Evolutionary conservation across 306 rosid genomes (phyloP).

Genomic region (Rosa multiflora): DNA sequence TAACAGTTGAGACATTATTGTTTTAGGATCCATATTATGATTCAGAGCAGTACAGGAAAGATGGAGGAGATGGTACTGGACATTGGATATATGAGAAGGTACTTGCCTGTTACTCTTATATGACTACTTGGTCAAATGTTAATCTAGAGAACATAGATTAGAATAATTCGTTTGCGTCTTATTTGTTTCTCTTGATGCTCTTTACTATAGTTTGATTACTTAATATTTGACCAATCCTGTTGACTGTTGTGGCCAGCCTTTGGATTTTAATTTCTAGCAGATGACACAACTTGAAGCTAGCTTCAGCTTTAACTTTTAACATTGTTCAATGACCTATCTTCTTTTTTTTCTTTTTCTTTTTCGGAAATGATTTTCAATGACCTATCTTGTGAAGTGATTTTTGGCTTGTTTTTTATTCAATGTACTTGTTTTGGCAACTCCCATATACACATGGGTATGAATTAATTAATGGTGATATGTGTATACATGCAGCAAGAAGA

Average conservation of each 20-base stretch:
- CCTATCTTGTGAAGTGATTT: neutral
- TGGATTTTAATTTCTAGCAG: neutral
- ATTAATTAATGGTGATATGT: neutral
- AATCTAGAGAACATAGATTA: neutral
- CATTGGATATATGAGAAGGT: constrained; percentile 93
- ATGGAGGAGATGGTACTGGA: constrained; percentile 95
- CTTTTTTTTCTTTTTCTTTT: too few species aligned
- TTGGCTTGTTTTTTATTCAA: neutral
- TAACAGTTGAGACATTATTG: neutral
- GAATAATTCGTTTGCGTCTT: neutral
- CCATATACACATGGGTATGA: too few species aligned
- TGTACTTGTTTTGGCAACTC: neutral
- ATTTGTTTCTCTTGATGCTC: neutral
- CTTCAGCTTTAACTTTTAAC: neutral
- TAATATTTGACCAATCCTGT: neutral
- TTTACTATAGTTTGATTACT: neutral
- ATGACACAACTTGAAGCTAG: neutral
- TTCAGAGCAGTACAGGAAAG: constrained; percentile 72
- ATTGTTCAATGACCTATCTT: neutral
- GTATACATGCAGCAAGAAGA: constrained; percentile 63
- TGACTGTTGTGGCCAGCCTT: neutral
- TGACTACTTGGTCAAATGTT: neutral
- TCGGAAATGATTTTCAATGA: neutral
- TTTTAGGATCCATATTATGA: constrained; percentile 86
- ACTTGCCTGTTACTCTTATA: neutral